Percentiles rank a stretch among this genome's conserved stretches.
These are phyloP conservation scores for Trichoderma sp. DNA, from an alignment of 2,329 filamentous ascomycete genomes.

Conservation along the genomic window DNA sequence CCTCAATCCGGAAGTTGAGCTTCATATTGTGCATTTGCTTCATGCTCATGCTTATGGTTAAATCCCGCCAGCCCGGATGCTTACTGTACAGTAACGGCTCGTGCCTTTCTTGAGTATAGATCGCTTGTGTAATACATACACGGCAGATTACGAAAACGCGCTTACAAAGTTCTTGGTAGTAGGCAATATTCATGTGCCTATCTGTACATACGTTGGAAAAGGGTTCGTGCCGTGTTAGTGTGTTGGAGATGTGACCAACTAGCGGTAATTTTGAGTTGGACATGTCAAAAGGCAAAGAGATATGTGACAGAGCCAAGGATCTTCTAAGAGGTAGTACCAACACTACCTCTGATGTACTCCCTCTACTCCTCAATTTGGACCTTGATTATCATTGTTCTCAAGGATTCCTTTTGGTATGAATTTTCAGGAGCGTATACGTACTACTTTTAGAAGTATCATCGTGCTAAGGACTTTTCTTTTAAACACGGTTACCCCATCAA, in stretches of 20 bases:
- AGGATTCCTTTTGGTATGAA: not conserved
- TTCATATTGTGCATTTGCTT: not conserved
- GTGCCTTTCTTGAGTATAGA: not conserved
- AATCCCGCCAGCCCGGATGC: not conserved
- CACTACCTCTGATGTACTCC: not conserved
- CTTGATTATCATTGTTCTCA: not conserved
- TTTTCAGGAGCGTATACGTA: not conserved
- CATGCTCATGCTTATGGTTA: not conserved
- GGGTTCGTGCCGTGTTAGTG: not conserved
- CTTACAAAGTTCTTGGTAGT: not conserved
- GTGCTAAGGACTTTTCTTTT: not conserved
- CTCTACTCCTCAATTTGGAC: no score
- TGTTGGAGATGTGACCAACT: not conserved
- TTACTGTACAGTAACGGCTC: not conserved
- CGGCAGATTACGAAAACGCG: not conserved
- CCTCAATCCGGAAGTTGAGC: slow-evolving; percentile 3
- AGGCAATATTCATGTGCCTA: not conserved
- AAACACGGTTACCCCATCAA: not conserved
- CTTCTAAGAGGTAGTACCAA: not conserved
- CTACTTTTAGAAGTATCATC: not conserved
- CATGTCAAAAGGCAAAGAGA: not conserved
- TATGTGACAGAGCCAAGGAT: not conserved
- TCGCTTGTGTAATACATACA: not conserved
- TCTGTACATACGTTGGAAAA: not conserved
- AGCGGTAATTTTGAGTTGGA: not conserved